phyloP scores from a whole-genome alignment of 1,139 yeast genomes.

The Debaryomycetaceae sp. region DNA sequence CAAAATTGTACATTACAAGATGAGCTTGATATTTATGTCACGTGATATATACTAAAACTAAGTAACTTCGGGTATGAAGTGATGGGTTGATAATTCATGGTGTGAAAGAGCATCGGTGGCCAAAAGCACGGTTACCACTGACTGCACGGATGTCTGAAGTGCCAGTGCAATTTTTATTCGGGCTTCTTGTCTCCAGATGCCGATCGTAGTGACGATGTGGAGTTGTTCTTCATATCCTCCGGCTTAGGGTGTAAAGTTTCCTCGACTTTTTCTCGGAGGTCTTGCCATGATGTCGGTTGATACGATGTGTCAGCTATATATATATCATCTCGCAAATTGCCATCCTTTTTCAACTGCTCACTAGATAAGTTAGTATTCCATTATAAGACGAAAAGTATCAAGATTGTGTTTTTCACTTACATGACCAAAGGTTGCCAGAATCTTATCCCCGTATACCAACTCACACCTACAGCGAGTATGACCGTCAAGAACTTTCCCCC shows the following conservation, averaged over 20 bases:
- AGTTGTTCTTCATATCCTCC: neutral
- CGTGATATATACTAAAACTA: no score
- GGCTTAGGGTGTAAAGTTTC: constrained; percentile 19
- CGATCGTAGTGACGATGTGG: no score
- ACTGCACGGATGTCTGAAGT: no score
- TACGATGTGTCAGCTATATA: constrained; percentile 42
- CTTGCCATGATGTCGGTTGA: constrained; percentile 39
- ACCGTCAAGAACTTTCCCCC: constrained; percentile 24
- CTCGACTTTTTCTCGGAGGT: constrained; percentile 27
- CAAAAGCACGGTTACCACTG: no score
- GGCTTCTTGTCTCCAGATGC: no score
- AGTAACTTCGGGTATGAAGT: no score
- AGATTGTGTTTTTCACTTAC: constrained; percentile 33
- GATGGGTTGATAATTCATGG: no score
- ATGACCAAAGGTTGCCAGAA: constrained; percentile 74
- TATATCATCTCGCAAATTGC: constrained; percentile 58
- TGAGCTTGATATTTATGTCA: neutral
- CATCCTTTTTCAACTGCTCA: constrained; percentile 66
- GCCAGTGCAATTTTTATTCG: no score
- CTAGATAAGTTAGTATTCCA: constrained; percentile 25
- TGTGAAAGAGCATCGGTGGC: no score
- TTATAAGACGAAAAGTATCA: no score
- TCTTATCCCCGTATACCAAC: constrained; percentile 54
- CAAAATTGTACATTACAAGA: neutral
- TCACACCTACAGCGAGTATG: constrained; percentile 31